phyloP scores from a whole-genome alignment of 2,329 filamentous ascomycete species.

The Atkinsonella hypoxylon region DNA sequence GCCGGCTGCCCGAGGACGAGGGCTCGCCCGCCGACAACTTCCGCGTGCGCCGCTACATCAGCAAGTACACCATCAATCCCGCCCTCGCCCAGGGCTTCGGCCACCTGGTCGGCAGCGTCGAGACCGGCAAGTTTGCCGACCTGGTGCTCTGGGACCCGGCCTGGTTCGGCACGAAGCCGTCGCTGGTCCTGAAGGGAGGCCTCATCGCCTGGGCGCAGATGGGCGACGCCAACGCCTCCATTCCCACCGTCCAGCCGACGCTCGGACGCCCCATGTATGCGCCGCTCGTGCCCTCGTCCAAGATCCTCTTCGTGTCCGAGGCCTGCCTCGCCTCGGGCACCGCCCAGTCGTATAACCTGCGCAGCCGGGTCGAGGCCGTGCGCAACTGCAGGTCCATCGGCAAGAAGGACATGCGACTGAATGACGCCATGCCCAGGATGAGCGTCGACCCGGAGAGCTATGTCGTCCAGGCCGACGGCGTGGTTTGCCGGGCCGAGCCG shows the following conservation, averaged over 20 bases:
- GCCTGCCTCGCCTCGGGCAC: constrained; percentile 55
- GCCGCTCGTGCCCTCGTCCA: constrained; percentile 56
- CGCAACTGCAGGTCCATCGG: constrained; percentile 60
- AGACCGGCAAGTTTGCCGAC: constrained; percentile 83
- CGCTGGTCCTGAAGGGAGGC: constrained; percentile 72
- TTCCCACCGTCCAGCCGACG: constrained; percentile 78
- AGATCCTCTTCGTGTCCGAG: constrained; percentile 73
- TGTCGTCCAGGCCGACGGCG: constrained; percentile 72
- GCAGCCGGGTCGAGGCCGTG: constrained; percentile 71
- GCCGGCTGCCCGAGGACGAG: constrained; percentile 62
- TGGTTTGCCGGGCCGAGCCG: constrained; percentile 61
- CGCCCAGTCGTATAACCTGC: constrained; percentile 60
- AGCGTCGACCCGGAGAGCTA: constrained; percentile 86
- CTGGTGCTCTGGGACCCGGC: constrained; percentile 76
- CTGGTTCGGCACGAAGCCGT: constrained; percentile 81
- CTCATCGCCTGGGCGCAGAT: constrained; percentile 76
- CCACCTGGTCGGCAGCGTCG: constrained; percentile 75
- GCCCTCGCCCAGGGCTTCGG: constrained; percentile 83
- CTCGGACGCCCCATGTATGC: constrained; percentile 81
- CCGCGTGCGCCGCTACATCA: constrained; percentile 82
- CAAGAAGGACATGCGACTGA: constrained; percentile 86
- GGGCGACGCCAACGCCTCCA: constrained; percentile 74
- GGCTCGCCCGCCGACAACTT: constrained; percentile 78
- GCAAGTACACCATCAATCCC: constrained; percentile 94
- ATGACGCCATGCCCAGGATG: constrained; percentile 75